phyloP scores from a whole-genome alignment of 768 basidiomycete genomes.

The Cystoderma amianthinum region DNA sequence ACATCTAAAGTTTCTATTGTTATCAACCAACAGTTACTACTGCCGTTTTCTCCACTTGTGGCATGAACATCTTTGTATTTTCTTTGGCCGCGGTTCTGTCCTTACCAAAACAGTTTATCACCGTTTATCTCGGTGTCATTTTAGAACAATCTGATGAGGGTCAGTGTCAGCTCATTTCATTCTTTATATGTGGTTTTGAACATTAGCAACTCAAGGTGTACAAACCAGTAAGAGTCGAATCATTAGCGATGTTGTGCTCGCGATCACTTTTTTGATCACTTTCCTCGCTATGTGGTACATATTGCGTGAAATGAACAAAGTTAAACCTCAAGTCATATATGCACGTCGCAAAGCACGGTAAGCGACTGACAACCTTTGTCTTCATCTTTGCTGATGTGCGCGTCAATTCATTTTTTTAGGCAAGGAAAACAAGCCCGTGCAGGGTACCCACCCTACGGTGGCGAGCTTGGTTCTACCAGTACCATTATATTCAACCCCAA shows the following conservation, averaged over 20 bases:
- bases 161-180: constrained; percentile 8
- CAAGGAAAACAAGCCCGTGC: constrained; percentile 44
- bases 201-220: too few species aligned
- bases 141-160: constrained; percentile 45
- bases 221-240: constrained; percentile 46
- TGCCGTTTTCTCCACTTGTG: constrained; percentile 83
- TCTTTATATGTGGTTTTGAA: too few species aligned
- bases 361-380: constrained; percentile 8
- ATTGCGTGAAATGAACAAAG: constrained; percentile 58
- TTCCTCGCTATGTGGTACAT: constrained; percentile 82
- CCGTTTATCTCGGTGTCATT: constrained; percentile 85
- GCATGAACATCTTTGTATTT: constrained; percentile 78
- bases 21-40: constrained; percentile 58
- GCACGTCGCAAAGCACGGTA: constrained; percentile 67
- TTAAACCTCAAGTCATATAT: constrained; percentile 63
- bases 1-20: constrained; percentile 1
- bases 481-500: constrained; percentile 17
- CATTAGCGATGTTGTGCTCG: constrained; percentile 65
- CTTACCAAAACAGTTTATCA: constrained; percentile 86
- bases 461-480: constrained; percentile 10
- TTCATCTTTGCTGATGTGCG: neutral
- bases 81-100: constrained; percentile 74
- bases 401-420: constrained; percentile 19
- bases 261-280: constrained; percentile 64
- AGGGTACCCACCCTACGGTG: constrained; percentile 10